These are phyloP conservation scores for Patellifolia procumbens DNA, from an alignment of 179 eudicot genomes.

Conservation along the genomic window DNA sequence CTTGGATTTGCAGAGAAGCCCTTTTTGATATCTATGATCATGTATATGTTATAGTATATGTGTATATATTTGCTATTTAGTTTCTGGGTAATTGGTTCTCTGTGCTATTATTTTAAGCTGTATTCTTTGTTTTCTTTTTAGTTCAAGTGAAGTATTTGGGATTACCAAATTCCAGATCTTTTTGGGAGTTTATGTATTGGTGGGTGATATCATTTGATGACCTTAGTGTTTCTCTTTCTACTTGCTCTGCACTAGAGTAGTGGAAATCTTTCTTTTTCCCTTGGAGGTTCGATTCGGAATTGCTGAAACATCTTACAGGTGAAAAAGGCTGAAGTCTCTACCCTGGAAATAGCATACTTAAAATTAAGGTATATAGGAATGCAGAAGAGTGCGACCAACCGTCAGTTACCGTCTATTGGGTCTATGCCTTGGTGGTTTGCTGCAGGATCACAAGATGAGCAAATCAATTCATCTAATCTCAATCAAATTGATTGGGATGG, in stretches of 20 bases:
- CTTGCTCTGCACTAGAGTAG: not conserved
- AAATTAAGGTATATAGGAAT: constrained; percentile 22
- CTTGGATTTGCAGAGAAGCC: not conserved
- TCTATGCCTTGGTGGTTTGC: constrained; percentile 36
- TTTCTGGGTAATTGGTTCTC: not conserved
- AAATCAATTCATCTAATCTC: constrained; percentile 25
- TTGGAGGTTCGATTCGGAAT: not conserved
- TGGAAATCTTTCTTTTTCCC: not conserved
- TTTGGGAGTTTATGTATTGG: not conserved
- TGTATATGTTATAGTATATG: not conserved
- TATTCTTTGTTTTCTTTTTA: not conserved
- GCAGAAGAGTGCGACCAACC: constrained; percentile 30
- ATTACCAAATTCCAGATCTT: not conserved
- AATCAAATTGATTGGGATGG: constrained; percentile 28
- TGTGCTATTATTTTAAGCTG: not conserved
- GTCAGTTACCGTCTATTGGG: constrained; percentile 14
- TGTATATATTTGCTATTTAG: not conserved
- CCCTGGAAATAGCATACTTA: constrained; percentile 14
- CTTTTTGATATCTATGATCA: not conserved
- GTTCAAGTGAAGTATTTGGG: too few species aligned
- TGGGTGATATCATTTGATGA: not conserved
- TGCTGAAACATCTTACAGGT: constrained; percentile 19
- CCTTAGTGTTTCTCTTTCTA: not conserved
- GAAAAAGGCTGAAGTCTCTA: constrained; percentile 1
- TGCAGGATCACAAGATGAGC: constrained; percentile 33